A percentile compares a stretch with the other conserved stretches of the same genome.
Evolutionary conservation across 768 basidiomycete genomes (phyloP).

Genomic region (Termitomyces sp.): DNA sequence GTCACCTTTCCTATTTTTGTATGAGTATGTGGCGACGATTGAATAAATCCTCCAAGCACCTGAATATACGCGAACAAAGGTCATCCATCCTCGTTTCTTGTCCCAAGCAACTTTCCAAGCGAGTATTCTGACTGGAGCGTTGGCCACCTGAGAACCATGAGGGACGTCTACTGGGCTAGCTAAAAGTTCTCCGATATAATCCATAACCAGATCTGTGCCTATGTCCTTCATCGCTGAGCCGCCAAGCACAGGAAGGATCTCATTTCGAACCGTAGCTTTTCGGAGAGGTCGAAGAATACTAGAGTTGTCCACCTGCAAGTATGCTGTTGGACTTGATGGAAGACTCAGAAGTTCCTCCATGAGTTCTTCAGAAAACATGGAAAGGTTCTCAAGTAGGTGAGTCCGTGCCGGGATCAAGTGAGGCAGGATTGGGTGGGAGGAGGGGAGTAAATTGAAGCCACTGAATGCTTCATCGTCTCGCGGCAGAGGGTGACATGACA

Average conservation of each 20-base stretch:
- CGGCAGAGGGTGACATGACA: conserved; percentile 45
- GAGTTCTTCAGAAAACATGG: conserved; percentile 77
- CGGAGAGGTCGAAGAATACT: conserved; percentile 63
- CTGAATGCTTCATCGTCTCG: conserved; percentile 37
- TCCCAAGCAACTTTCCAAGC: conserved; percentile 93
- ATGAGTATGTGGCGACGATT: neutral
- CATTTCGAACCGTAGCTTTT: conserved; percentile 54
- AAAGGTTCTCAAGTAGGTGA: conserved; percentile 69
- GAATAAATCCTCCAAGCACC: conserved; percentile 37
- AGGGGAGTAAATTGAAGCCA: conserved; percentile 38
- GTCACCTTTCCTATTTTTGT: conserved; percentile 57
- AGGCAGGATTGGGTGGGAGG: conserved; percentile 60
- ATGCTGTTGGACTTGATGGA: conserved; percentile 53
- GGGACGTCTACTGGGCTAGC: conserved; percentile 71
- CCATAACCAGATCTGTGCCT: conserved; percentile 75
- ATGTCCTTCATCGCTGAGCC: conserved; percentile 79
- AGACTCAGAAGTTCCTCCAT: conserved; percentile 64
- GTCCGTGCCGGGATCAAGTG: conserved; percentile 64
- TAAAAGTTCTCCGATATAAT: conserved; percentile 76
- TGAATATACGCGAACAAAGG: conserved; percentile 84
- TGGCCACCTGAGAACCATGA: conserved; percentile 35
- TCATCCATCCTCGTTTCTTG: conserved; percentile 82
- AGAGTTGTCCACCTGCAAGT: conserved; percentile 50
- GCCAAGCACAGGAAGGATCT: conserved; percentile 75
- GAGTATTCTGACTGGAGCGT: conserved; percentile 53